Evolutionary conservation across 2,329 filamentous ascomycete genomes (phyloP), one percentile per base, ranked within the genome.

Genomic region (Aschersonia sp.): DNA sequence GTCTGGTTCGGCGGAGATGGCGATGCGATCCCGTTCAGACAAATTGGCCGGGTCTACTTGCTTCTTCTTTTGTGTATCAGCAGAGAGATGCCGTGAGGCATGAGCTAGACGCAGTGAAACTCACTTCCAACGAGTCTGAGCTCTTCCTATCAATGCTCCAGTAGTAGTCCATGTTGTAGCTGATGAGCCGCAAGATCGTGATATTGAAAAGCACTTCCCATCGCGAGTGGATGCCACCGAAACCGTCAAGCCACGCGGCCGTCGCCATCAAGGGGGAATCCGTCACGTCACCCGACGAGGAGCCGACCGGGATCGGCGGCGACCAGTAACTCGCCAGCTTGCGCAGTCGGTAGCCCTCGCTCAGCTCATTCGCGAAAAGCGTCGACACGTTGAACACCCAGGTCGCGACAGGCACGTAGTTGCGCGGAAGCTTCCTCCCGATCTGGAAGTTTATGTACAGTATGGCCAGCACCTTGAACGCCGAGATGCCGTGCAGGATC

Each of bases 141-240:
- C 65, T 67, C 40, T 75, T 68, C 50, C 78, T 73, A 53, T 85
- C 79, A 3, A 85, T 64, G 57, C 86, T 92, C 90, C 92, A 98
- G 63, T 94, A 90, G 62, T 94, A 89, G 65, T 98, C 92, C 60
- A 98, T 66, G 63, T 97, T 97, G 74, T 95, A 98, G 62, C 90
- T 96, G 57, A 98, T 88, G 44, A 97, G 72, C 5, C 92, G 82
- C 48, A 98, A 69, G 30, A 97, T 83, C 4, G 90, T 96, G 52
- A 98, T 79, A 59, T 98, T 98, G 73, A 98, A 98, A 5, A 96
- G 74, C n/a, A 98, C 81, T 62, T 97, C 87, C 92, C 92, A 98
- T 50, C 90, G 78, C 0, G 83, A 73, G 60, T 94, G 81, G n/a
- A 98, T 68, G 1, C 92, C 92, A 6, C 87, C 81, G 54, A 83